Base-by-base conservation (phyloP, 768 basidiomycete genomes). In the Termitomyces sp. region DNA sequence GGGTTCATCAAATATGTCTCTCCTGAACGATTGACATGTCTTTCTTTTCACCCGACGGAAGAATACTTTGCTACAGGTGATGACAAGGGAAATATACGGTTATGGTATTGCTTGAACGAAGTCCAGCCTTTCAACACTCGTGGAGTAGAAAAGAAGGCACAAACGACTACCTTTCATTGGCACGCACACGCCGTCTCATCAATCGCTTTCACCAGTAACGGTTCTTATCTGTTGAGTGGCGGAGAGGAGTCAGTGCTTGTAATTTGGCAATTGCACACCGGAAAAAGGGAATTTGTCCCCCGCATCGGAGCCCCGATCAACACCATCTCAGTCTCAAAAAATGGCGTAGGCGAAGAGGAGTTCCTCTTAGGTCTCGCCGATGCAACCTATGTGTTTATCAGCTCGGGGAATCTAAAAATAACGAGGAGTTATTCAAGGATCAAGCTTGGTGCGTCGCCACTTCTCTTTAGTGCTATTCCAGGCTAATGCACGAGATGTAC, bases 31-130 rank as follows among this genome's bases (percentile, higher is more conserved):
- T 74, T 98, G 54, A 94, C 90, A 1, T 93, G 90, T 66, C 76
- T 97, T 40, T 84, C 90, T 5, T 89, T 91, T 66, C 93, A 96
- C 67, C 96, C 96, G 2, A 78, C 75, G 48, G 88, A 97, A 58
- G 91, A 95, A 53, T 95, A 90, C 70, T 97, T 98, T 68, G 97
- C 94, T 3, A 97, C 96, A 0, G 97, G 97, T 23, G 95, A 98
- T 63, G 77, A 75, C 20, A 84, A 84, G 58, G 97, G 97, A 52
- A 77, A 82, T 59, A 88, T 99, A 44, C 81, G 91, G 32, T 68
- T 98, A 7, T 98, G 96, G 94, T 94, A 97, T 68, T 96, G 93
- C 69, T 77, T 96, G 16, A 82, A 86, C 57, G 81, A 88, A 62
- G 76, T 76, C 22, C 65, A 79, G 23, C 71, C 75, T 11, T 64